Conservation (phyloP, 805 yeast genomes). For the Starmerella apicola region DNA sequence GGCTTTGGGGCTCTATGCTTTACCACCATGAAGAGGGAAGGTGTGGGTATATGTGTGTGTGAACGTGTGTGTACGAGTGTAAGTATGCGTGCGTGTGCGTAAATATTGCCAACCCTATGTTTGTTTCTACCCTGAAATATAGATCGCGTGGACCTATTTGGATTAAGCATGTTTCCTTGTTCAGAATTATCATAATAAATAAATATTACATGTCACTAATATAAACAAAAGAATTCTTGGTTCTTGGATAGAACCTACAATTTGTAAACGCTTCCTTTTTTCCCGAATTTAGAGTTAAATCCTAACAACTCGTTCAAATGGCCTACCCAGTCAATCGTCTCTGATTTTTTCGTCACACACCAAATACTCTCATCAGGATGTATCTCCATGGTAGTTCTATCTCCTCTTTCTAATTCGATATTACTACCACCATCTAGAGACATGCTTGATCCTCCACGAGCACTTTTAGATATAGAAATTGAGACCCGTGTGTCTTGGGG, state of each 20-base stretch:
- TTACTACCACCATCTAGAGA: constrained; percentile 79
- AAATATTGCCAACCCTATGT: too few species aligned
- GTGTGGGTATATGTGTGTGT: too few species aligned
- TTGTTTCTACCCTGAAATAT: too few species aligned
- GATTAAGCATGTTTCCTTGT: too few species aligned
- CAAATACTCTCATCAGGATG: constrained; percentile 47
- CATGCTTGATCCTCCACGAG: constrained; percentile 37
- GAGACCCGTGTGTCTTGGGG: constrained; percentile 65
- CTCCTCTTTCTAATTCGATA: constrained; percentile 56
- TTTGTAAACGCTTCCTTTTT: background rate
- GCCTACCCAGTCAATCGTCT: constrained; percentile 81
- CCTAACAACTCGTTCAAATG: constrained; percentile 82
- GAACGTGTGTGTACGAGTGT: too few species aligned
- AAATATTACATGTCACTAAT: too few species aligned
- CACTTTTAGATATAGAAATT: constrained; percentile 24
- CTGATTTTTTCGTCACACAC: constrained; percentile 56
- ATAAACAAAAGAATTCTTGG: too few species aligned
- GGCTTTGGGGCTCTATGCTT: background rate
- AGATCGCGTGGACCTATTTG: too few species aligned
- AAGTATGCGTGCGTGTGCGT: too few species aligned
- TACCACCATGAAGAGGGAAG: background rate
- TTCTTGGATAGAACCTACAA: too few species aligned
- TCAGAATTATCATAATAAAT: too few species aligned
- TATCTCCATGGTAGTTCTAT: constrained; percentile 29
- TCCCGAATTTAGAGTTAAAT: constrained; percentile 69